Evolutionary conservation across 129 eudicot genomes (phyloP).

Genomic region (Apium graveolens): DNA sequence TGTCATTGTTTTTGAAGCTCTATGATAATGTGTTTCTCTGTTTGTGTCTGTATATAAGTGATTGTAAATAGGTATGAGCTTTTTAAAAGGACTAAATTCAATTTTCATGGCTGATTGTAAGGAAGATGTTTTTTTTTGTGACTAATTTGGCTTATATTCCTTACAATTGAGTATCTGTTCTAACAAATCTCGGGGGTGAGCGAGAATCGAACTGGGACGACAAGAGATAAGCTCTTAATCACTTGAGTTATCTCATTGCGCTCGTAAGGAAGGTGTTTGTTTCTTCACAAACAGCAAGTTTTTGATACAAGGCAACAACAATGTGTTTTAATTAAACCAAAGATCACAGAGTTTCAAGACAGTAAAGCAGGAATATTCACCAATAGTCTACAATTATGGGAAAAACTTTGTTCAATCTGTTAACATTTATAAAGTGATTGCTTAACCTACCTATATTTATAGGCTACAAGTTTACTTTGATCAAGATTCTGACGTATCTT

Average conservation of each 20-base stretch:
- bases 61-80: neutral
- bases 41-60: neutral
- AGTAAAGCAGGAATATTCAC: neutral
- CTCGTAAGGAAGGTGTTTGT: neutral
- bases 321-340: neutral
- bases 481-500: constrained; percentile 14
- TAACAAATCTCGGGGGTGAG: too few species aligned
- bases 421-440: neutral
- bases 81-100: neutral
- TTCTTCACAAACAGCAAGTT: neutral
- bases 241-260: too few species aligned
- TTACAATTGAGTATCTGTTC: too few species aligned
- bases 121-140: neutral
- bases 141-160: too few species aligned
- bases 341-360: neutral
- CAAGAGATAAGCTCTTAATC: too few species aligned
- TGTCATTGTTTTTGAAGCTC: neutral
- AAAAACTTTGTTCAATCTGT: neutral
- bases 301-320: neutral
- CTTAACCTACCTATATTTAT: neutral
- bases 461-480: constrained; percentile 35
- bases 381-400: neutral
- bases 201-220: too few species aligned
- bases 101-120: neutral
- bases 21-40: neutral